Evolutionary conservation across 148 eudicot genomes (phyloP).

Genomic region (Persicaria maculosa): DNA sequence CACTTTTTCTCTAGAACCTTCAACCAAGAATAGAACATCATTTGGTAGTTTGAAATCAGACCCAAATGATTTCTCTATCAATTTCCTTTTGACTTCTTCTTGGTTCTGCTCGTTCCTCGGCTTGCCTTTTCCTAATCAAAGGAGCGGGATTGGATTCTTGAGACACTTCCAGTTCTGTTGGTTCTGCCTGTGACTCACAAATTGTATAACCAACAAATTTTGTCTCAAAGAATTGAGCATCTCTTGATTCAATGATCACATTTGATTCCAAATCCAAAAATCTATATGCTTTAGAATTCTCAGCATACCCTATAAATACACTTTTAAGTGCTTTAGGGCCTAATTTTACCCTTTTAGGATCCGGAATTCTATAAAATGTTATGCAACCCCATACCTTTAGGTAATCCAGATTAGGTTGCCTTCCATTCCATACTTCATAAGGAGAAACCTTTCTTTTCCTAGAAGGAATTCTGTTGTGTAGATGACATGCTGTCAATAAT

Average conservation of each 20-base stretch:
- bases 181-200: not conserved
- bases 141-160: not conserved
- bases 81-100: not conserved
- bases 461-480: no score
- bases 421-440: no score
- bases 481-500: no score
- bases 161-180: not conserved
- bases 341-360: no score
- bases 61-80: not conserved
- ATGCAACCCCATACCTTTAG: no score
- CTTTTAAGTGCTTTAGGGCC: no score
- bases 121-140: no score
- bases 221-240: not conserved
- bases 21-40: not conserved
- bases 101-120: not conserved
- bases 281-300: no score
- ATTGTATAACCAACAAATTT: not conserved
- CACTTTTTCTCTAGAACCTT: not conserved
- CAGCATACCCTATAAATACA: no score
- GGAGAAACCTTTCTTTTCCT: no score
- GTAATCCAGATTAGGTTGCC: no score
- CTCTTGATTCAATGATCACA: not conserved
- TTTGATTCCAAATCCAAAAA: not conserved
- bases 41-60: not conserved
- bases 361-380: no score